phyloP scores from a whole-genome alignment of 106 monocot species.

The Allium fistulosum region DNA sequence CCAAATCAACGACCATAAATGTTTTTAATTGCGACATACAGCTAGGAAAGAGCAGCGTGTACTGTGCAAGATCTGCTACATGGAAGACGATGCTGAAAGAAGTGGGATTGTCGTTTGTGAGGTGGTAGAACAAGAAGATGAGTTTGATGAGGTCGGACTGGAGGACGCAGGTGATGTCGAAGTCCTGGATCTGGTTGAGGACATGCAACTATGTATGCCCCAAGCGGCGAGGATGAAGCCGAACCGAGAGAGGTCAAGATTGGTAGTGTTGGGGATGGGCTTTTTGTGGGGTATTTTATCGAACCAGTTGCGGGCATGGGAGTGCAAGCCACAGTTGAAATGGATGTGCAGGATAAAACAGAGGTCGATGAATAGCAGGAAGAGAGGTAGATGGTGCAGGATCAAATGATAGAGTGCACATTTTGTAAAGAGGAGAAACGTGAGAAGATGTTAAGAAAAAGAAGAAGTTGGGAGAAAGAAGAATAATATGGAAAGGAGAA shows the following conservation, averaged over 20 bases:
- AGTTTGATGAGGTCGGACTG: conserved; percentile 53
- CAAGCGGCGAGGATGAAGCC: conserved; percentile 75
- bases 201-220: conserved; percentile 69
- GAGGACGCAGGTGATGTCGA: conserved; percentile 67
- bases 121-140: conserved; percentile 51
- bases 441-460: too few species aligned
- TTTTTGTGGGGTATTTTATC: too few species aligned
- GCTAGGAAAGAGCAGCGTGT: conserved; percentile 74
- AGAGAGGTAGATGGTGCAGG: too few species aligned
- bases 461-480: too few species aligned
- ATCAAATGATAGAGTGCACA: too few species aligned
- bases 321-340: too few species aligned
- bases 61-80: conserved; percentile 50
- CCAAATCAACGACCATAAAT: conserved; percentile 49
- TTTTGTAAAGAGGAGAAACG: too few species aligned
- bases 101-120: neutral
- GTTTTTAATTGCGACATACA: conserved; percentile 39
- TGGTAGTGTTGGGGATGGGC: conserved; percentile 18
- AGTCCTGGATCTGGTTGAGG: conserved; percentile 43
- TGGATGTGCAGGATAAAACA: too few species aligned
- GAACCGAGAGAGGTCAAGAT: conserved; percentile 48
- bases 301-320: too few species aligned
- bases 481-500: too few species aligned
- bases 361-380: too few species aligned
- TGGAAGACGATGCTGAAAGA: conserved; percentile 17